Percentiles rank a stretch among this genome's conserved stretches.
These are phyloP conservation scores for Paramecium primaurelia DNA, from an alignment of 73 alveolate species.

Conservation along the genomic window DNA sequence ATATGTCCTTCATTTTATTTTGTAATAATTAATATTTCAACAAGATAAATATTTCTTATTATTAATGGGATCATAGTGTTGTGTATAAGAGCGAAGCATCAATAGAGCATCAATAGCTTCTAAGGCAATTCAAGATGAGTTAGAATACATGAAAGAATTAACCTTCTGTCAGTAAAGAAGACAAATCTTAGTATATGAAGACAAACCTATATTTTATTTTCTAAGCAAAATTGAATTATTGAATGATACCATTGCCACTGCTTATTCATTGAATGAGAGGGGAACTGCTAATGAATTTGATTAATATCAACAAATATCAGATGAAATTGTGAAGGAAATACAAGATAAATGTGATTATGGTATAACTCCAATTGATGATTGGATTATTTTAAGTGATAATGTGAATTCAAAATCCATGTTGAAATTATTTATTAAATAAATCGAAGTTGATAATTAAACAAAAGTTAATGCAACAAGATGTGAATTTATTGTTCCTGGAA, in stretches of 20 bases:
- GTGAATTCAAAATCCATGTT: neutral
- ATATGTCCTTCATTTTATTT: neutral
- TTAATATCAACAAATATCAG: neutral
- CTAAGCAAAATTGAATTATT: neutral
- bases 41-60: neutral
- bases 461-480: slow-evolving; percentile 19
- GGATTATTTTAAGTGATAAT: neutral
- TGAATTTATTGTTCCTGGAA: slow-evolving; percentile 15
- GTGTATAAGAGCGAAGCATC: neutral
- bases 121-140: neutral
- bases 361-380: neutral
- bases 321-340: neutral
- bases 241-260: neutral
- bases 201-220: neutral
- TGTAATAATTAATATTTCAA: neutral
- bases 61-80: slow-evolving; percentile 3
- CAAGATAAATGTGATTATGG: neutral
- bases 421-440: neutral
- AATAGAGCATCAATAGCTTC: neutral
- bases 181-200: neutral
- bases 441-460: neutral
- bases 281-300: neutral
- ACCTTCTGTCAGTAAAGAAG: neutral
- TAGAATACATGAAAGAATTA: neutral
- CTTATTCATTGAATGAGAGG: neutral